A percentile compares a stretch with the other conserved stretches of the same genome.
phyloP scores from a whole-genome alignment of 768 basidiomycete genomes.

The Hebeloma cylindrosporum region DNA sequence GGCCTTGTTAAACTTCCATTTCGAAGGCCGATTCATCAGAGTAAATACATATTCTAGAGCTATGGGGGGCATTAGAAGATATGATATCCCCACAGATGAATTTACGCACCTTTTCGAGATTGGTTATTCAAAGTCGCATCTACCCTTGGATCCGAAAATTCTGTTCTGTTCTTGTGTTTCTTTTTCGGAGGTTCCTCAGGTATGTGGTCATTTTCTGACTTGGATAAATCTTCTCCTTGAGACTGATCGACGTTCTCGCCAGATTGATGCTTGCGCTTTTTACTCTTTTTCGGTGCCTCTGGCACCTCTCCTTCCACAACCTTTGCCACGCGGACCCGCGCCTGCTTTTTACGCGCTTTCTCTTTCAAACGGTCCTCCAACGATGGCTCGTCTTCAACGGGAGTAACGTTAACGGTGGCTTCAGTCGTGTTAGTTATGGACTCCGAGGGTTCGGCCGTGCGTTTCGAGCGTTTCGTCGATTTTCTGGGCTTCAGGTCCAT shows the following conservation, averaged over 20 bases:
- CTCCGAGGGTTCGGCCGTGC: too few relatives aligned
- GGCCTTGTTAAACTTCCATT: conserved; percentile 77
- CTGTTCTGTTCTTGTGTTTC: conserved; percentile 45
- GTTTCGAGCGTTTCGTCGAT: too few relatives aligned
- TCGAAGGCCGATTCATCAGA: conserved; percentile 45
- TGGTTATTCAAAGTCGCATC: conserved; percentile 38
- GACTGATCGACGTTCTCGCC: too few relatives aligned
- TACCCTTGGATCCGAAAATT: conserved; percentile 42
- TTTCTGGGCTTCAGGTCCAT: too few relatives aligned
- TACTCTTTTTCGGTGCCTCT: conserved; percentile 12
- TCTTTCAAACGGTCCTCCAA: neutral
- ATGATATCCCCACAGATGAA: neutral
- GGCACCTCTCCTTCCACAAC: neutral
- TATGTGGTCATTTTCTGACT: conserved; percentile 4
- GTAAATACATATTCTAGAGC: conserved; percentile 54
- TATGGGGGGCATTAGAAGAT: conserved; percentile 16
- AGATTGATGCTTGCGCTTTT: conserved; percentile 17
- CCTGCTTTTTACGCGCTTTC: conserved; percentile 8
- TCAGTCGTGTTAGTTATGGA: too few relatives aligned
- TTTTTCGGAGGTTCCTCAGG: conserved; percentile 24
- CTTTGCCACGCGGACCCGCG: conserved; percentile 4
- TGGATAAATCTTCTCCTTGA: conserved; percentile 13
- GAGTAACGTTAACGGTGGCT: too few relatives aligned
- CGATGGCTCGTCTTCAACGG: too few relatives aligned
- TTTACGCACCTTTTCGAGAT: conserved; percentile 39